These are phyloP conservation scores for Termitomyces sp. DNA, from an alignment of 768 basidiomycete genomes.

Conservation along the genomic window DNA sequence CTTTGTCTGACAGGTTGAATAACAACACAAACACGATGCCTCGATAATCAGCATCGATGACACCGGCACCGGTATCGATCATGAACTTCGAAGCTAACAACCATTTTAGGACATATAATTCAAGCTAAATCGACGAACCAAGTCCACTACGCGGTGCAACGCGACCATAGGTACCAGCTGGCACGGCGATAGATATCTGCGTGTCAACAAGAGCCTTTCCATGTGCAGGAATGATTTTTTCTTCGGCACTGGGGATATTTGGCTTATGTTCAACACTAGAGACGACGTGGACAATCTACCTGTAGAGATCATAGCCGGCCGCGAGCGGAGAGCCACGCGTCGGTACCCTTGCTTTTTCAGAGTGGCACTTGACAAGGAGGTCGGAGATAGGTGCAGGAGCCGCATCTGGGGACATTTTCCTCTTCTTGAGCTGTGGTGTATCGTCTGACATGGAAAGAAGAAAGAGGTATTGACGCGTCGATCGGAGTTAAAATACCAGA, in stretches of 20 bases:
- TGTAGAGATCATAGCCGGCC: constrained; percentile 95
- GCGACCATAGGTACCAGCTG: constrained; percentile 90
- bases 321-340: constrained; percentile 82
- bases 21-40: constrained; percentile 87
- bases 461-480: constrained; percentile 23
- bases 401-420: constrained; percentile 43
- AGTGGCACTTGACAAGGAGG: constrained; percentile 81
- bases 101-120: background rate
- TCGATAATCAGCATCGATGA: constrained; percentile 95
- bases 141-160: constrained; percentile 96
- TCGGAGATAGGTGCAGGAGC: constrained; percentile 29
- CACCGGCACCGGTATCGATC: constrained; percentile 98
- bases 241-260: constrained; percentile 61
- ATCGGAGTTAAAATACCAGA: constrained; percentile 25
- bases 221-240: constrained; percentile 78
- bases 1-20: constrained; percentile 87
- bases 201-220: constrained; percentile 92
- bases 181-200: constrained; percentile 91
- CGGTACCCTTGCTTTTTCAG: constrained; percentile 76
- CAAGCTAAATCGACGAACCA: constrained; percentile 45
- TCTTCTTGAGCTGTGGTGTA: constrained; percentile 45
- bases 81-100: constrained; percentile 86
- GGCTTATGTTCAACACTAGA: background rate
- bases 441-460: constrained; percentile 20
- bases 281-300: constrained; percentile 35